A percentile compares a stretch with the other conserved stretches of the same genome.
Conservation (phyloP, 1,139 yeast genomes). For the Spencermartinsiella ligniputridi region DNA sequence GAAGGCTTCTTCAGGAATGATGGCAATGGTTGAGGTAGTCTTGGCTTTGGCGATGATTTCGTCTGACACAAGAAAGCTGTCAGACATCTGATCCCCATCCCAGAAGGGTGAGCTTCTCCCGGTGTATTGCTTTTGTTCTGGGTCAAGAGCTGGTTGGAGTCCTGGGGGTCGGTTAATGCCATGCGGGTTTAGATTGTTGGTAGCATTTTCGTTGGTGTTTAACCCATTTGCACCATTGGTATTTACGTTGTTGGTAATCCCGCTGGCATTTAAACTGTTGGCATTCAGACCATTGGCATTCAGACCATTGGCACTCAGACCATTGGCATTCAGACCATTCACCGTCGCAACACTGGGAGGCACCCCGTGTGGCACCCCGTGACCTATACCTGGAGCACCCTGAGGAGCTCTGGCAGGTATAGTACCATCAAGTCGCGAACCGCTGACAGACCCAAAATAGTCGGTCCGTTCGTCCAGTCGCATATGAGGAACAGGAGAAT, state of each 20-base stretch:
- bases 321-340: neutral
- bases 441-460: constrained; percentile 4
- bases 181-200: neutral
- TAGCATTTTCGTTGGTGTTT: neutral
- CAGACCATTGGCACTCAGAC: neutral
- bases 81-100: constrained; percentile 9
- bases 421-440: constrained; percentile 7
- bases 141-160: neutral
- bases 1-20: constrained; percentile 84
- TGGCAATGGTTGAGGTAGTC: constrained; percentile 76
- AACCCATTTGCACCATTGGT: neutral
- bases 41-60: constrained; percentile 59
- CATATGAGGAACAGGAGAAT: constrained; percentile 11
- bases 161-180: too few relatives aligned
- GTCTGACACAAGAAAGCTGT: constrained; percentile 33
- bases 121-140: too few relatives aligned
- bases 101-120: neutral
- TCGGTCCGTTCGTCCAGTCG: constrained; percentile 11
- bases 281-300: neutral
- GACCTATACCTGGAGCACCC: neutral
- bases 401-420: neutral
- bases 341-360: neutral
- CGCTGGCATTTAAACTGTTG: too few relatives aligned
- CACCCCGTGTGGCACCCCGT: neutral
- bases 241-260: neutral